phyloP scores from a whole-genome alignment of 2,329 filamentous ascomycete species.

The Conoideocrella luteorostrata region DNA sequence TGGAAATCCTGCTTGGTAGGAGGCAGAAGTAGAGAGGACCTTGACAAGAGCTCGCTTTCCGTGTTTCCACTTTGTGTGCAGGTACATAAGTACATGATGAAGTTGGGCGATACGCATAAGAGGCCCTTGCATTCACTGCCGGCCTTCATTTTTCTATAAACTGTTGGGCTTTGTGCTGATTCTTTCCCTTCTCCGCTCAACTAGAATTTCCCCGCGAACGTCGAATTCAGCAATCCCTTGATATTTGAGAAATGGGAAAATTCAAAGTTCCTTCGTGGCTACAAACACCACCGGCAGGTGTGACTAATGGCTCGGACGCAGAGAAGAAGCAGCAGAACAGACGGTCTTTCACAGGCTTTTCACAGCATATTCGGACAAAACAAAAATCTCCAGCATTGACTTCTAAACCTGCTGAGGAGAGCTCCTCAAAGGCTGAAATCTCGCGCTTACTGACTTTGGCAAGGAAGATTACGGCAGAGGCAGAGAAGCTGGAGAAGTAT shows the following conservation, averaged over 20 bases:
- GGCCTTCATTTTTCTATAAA: too few relatives aligned
- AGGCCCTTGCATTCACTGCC: not conserved
- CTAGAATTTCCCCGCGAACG: not conserved
- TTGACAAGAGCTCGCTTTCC: not conserved
- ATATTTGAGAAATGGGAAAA: slow-evolving; percentile 22
- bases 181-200: not conserved
- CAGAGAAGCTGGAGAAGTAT: slow-evolving; percentile 43
- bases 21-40: too few relatives aligned
- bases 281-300: slow-evolving; percentile 15
- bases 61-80: not conserved
- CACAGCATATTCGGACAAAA: slow-evolving; percentile 18
- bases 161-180: not conserved
- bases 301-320: slow-evolving; percentile 13
- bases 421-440: slow-evolving; percentile 12
- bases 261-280: slow-evolving; percentile 30
- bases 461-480: slow-evolving; percentile 39
- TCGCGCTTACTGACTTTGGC: slow-evolving; percentile 40
- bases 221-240: not conserved
- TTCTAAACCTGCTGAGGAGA: not conserved
- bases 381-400: slow-evolving; percentile 8
- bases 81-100: not conserved
- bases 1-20: not conserved
- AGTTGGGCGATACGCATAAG: not conserved
- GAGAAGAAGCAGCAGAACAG: slow-evolving; percentile 29
- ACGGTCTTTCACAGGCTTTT: slow-evolving; percentile 24